A percentile compares a stretch with the other conserved stretches of the same genome.
Evolutionary conservation across 1,284 basidiomycete species (phyloP).

Genomic region (Phellopilus nigrolimitatus): DNA sequence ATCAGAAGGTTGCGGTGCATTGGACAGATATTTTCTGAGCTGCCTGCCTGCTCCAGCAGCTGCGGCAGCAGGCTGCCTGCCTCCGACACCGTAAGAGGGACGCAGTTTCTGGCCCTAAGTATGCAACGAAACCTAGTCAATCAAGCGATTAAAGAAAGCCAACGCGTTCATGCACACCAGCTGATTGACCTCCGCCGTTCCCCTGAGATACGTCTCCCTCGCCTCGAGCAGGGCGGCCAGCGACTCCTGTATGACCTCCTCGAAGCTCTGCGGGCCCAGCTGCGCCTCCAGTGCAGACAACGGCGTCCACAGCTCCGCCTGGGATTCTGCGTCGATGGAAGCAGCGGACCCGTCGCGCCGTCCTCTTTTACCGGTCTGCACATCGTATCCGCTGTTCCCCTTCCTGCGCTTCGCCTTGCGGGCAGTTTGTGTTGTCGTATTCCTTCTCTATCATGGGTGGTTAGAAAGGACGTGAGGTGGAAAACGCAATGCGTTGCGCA

Average conservation of each 20-base stretch:
- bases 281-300: constrained; percentile 2
- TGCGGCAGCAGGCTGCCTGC: constrained; percentile 28
- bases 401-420: constrained; percentile 1
- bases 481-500: not conserved
- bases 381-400: not conserved
- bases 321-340: not conserved
- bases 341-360: no score
- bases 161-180: constrained; percentile 24
- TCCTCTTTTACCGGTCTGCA: not conserved
- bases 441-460: not conserved
- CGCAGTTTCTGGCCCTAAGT: constrained; percentile 35
- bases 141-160: no score
- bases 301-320: not conserved
- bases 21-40: constrained; percentile 23
- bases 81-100: constrained; percentile 37
- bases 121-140: not conserved
- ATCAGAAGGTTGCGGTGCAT: constrained; percentile 36
- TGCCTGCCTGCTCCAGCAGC: constrained; percentile 16
- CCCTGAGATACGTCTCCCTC: constrained; percentile 28
- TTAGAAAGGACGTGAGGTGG: not conserved
- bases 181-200: constrained; percentile 29
- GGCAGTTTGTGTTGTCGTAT: not conserved
- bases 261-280: constrained; percentile 26
- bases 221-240: constrained; percentile 33
- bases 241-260: constrained; percentile 33